Percentiles rank a stretch among this genome's conserved stretches.
Evolutionary conservation across 768 basidiomycete species (phyloP).

Genomic region (Auriscalpium microsporum): DNA sequence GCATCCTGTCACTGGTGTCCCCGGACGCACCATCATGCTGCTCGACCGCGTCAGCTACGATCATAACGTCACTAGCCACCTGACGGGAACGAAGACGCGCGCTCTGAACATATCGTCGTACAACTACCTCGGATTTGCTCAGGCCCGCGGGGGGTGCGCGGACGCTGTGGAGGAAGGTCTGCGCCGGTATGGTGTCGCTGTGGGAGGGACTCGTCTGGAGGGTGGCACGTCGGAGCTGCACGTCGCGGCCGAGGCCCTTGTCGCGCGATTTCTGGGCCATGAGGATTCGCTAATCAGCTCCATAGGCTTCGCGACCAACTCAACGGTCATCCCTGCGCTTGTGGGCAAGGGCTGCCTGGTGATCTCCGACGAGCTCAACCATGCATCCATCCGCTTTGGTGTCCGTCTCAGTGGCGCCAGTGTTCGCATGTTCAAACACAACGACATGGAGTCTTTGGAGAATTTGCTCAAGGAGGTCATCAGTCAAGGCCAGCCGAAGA

Average conservation of each 20-base stretch:
- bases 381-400: constrained; percentile 91
- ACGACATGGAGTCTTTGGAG: constrained; percentile 83
- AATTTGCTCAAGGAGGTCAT: constrained; percentile 78
- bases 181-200: constrained; percentile 70
- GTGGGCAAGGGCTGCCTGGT: constrained; percentile 87
- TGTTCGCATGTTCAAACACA: constrained; percentile 94
- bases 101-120: constrained; percentile 96
- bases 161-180: constrained; percentile 87
- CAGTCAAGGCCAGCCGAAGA: constrained; percentile 95
- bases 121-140: constrained; percentile 98
- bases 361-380: constrained; percentile 96
- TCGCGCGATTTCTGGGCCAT: constrained; percentile 82
- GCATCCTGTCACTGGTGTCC: constrained; percentile 88
- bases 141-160: constrained; percentile 85
- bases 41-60: constrained; percentile 80
- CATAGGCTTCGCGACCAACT: constrained; percentile 97
- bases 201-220: constrained; percentile 72
- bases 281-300: constrained; percentile 88
- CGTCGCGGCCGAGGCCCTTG: constrained; percentile 68
- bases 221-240: constrained; percentile 87
- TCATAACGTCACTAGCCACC: constrained; percentile 67
- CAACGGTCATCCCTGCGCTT: constrained; percentile 86
- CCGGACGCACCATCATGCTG: constrained; percentile 83
- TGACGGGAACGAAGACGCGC: constrained; percentile 76
- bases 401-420: constrained; percentile 81